These are phyloP conservation scores for Aspergillus bombycis DNA, from an alignment of 2,329 filamentous ascomycete species.

Conservation along the genomic window DNA sequence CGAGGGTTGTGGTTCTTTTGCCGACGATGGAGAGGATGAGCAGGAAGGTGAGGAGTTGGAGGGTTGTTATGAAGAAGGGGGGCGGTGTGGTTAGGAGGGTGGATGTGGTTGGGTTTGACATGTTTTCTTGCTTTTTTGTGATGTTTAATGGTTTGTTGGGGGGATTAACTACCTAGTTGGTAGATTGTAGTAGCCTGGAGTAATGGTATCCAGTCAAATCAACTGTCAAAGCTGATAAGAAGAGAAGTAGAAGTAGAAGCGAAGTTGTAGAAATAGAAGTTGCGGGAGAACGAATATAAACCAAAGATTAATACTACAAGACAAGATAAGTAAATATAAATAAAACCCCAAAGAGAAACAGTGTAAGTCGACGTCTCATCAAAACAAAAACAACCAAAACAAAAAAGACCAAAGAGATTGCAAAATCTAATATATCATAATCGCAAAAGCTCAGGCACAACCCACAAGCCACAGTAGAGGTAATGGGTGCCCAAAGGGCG, in stretches of 20 bases:
- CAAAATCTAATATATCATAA: neutral
- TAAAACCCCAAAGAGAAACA: neutral
- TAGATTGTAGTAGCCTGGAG: too few relatives aligned
- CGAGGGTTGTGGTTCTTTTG: neutral
- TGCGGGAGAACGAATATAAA: neutral
- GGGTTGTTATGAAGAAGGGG: neutral
- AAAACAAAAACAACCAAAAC: neutral
- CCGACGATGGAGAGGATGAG: neutral
- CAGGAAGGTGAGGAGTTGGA: neutral
- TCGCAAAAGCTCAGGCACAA: neutral
- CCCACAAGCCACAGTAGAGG: neutral
- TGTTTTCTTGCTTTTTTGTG: neutral
- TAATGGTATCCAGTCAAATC: neutral
- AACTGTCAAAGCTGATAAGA: neutral
- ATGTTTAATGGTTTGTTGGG: neutral
- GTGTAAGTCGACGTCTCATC: neutral
- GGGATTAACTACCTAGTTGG: neutral
- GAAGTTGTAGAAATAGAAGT: too few relatives aligned
- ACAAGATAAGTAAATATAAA: neutral
- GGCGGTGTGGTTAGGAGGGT: neutral
- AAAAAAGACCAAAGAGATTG: neutral
- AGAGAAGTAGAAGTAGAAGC: neutral
- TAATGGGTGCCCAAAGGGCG: neutral
- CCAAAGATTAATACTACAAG: neutral
- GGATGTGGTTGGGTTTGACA: neutral